These are phyloP conservation scores for Carnegiea gigantea DNA, from an alignment of 179 eudicot genomes.

Conservation along the genomic window DNA sequence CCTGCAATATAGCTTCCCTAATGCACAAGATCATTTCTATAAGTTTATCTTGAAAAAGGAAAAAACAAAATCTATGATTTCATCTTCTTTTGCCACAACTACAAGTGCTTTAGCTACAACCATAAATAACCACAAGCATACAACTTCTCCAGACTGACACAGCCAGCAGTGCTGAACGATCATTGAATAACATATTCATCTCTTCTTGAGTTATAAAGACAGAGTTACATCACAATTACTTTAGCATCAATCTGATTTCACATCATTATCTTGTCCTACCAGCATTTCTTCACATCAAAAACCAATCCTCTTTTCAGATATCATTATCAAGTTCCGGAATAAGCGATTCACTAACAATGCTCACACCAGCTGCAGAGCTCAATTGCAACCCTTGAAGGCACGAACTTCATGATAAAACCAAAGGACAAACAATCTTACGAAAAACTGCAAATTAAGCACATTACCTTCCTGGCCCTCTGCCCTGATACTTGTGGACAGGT, in stretches of 20 bases:
- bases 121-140: neutral
- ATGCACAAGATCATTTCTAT: neutral
- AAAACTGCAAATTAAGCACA: neutral
- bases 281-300: neutral
- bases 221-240: neutral
- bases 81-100: too few species aligned
- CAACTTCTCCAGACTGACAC: neutral
- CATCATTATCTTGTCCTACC: neutral
- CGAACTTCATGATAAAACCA: neutral
- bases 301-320: too few species aligned
- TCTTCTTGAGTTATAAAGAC: neutral
- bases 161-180: neutral
- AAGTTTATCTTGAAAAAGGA: neutral
- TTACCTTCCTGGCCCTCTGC: conserved; percentile 43
- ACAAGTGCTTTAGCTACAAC: neutral
- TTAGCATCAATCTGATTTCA: neutral
- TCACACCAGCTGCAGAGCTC: neutral
- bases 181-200: neutral
- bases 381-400: neutral
- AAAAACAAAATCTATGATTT: neutral
- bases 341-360: neutral
- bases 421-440: neutral
- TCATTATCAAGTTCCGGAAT: neutral
- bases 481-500: conserved; percentile 70
- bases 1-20: neutral